Conservation (phyloP, 805 yeast genomes). For the Candida ficus region DNA sequence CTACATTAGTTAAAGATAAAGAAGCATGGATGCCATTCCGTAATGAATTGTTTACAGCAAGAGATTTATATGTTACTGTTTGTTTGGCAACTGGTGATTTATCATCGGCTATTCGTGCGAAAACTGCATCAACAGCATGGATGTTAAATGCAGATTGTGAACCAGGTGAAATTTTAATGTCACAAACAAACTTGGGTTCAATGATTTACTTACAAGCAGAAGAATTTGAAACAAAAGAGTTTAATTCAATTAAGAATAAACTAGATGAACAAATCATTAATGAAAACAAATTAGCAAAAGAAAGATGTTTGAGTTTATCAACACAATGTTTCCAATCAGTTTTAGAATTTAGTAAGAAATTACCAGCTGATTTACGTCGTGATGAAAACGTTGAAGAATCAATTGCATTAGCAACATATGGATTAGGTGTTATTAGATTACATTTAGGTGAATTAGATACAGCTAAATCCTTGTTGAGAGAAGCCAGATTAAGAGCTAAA, state of each 20-base stretch:
- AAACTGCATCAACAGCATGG: constrained; percentile 59
- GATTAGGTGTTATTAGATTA: constrained; percentile 75
- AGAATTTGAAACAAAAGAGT: constrained; percentile 47
- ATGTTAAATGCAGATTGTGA: constrained; percentile 70
- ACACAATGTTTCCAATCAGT: constrained; percentile 39
- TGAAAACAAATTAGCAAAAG: constrained; percentile 19
- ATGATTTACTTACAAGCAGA: constrained; percentile 64
- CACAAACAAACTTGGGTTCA: constrained; percentile 68
- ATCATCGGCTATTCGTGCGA: constrained; percentile 53
- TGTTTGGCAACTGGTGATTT: constrained; percentile 68
- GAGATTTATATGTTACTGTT: constrained; percentile 70
- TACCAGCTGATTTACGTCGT: constrained; percentile 30
- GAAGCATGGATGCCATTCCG: constrained; percentile 68
- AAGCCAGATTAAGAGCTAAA: constrained; percentile 65
- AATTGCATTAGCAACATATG: constrained; percentile 77
- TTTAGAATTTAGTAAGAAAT: constrained; percentile 35
- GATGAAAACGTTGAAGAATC: constrained; percentile 51
- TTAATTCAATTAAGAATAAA: constrained; percentile 25
- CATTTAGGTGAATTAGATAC: constrained; percentile 49
- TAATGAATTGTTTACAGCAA: constrained; percentile 71
- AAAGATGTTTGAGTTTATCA: constrained; percentile 30
- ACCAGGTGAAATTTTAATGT: constrained; percentile 56
- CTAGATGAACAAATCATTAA: constrained; percentile 20
- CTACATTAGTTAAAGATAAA: constrained; percentile 27
- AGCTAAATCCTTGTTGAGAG: constrained; percentile 59